Evolutionary conservation across 1,139 yeast species (phyloP).

Genomic region (Tardiomyces digboiensis): DNA sequence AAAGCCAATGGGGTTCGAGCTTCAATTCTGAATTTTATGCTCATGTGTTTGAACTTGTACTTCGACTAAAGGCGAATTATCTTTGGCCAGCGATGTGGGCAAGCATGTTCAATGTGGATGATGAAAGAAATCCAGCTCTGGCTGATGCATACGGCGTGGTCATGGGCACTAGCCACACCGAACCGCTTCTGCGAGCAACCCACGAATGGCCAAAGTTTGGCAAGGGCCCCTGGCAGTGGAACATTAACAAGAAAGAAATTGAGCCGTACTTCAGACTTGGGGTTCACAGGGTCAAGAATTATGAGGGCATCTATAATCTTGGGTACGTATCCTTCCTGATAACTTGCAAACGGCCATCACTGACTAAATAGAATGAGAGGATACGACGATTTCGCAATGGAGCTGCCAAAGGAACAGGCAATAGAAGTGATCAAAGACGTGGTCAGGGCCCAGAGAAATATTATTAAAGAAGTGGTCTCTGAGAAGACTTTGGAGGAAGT

Average conservation of each 20-base stretch:
- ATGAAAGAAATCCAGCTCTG: conserved; percentile 8
- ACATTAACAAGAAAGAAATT: conserved; percentile 7
- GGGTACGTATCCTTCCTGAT: too few species aligned
- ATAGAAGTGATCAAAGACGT: conserved; percentile 8
- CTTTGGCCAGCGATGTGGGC: conserved; percentile 16
- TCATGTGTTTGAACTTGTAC: conserved; percentile 12
- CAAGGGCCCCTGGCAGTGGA: conserved; percentile 13
- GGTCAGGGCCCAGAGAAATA: conserved; percentile 9
- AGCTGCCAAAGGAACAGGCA: conserved; percentile 10
- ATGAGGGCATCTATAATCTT: conserved; percentile 10
- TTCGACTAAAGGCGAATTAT: conserved; percentile 11
- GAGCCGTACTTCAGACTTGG: conserved; percentile 10
- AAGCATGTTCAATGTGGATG: conserved; percentile 12
- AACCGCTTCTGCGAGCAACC: conserved; percentile 12
- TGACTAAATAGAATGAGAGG: conserved; percentile 15
- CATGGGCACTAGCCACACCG: conserved; percentile 15
- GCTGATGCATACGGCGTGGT: conserved; percentile 15
- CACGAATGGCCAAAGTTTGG: conserved; percentile 15
- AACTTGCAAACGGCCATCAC: too few species aligned
- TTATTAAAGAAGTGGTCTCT: conserved; percentile 4
- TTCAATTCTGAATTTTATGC: conserved; percentile 10
- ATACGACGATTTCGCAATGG: conserved; percentile 12
- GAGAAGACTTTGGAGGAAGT: conserved; percentile 7
- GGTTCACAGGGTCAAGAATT: conserved; percentile 10
- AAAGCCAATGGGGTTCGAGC: conserved; percentile 8